Evolutionary conservation across 2,329 filamentous ascomycete genomes (phyloP), one percentile per base, ranked within the genome.

Genomic region (Aureobasidium pullulans): DNA sequence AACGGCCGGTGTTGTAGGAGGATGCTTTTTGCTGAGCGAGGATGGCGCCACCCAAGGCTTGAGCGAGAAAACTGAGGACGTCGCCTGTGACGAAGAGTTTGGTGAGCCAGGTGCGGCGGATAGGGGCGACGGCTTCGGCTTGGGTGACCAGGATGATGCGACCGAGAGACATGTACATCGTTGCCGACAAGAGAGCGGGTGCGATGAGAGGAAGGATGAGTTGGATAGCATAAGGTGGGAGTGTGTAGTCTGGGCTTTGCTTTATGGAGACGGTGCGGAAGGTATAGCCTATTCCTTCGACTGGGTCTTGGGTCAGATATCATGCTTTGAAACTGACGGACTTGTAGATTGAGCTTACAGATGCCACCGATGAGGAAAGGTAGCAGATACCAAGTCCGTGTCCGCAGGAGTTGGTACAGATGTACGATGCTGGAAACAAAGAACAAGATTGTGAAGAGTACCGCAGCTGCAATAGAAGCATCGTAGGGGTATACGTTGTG

Each of bases 21-120:
- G 50, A 61, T 37, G 67, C 66, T 2, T 67, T 67, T 0, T 69
- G 66, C 3, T 65, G 62, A 1, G 69, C 61, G 63, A 69, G 62
- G 46, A 79, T 64, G 1, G 74, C 75, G 15, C 70, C 75, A 16
- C 79, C 79, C 32, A 70, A 71, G n/a, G 71, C 72, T 66, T 84
- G 82, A 3, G 83, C 67, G 2, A 77, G 36, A 65, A 85, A 80
- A 2, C 77, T 79, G 9, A 81, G 47, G 5, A 84, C 66, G 63
- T 85, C 82, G 37, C 81, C 79, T 4, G 67, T 56, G 5, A 85
- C 81, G 61, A 85, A 85, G 43, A 79, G 71, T 53, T 75, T 79
- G 3, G 81, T 83, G 5, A 84, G 68, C 74, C 77, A 78, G 6
- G 61, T 71, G 1, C 72, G 68, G 1, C 70, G 65, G 42, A 82